Base-by-base conservation (phyloP, 345 rosid genomes). In the Chamaenerion angustifolium region DNA sequence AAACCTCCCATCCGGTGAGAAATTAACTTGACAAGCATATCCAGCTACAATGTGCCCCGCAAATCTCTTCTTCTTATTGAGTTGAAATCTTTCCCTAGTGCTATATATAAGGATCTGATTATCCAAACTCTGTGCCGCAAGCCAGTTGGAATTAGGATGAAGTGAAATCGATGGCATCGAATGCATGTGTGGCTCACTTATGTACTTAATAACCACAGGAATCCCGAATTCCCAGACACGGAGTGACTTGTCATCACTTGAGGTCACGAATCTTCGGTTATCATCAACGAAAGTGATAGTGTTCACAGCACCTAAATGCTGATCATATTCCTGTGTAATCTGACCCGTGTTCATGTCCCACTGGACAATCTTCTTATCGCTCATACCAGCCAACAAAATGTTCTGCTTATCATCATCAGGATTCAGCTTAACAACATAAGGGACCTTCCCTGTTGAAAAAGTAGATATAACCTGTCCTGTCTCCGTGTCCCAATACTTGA, bases 181-280 rank as follows among this genome's bases (percentile, higher is more conserved):
- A 62, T 92, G 98, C 98, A 92, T 87, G 55, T 92, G 98, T 35
- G 98, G 98, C 73, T 92, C 96, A 57, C 98, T 92, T 12, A 92
- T 87, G 67, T 92, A 92, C 80, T 92, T 92, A 45, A 92, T 80
- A 54, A 92, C 98, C 64, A 87, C 98, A 4, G 98, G 98, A 49
- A 92, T 87, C 56, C 98, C 96, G 31, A 80, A 92, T 59, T 92
- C 98, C 98, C 98, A 92, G 10, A 92, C 95, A 25, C 98, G 93
- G 45, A 92, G 96, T 31, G 96, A 87, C 45, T 92, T 92, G 71
- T 92, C 98, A 72, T 92, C 98, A 18, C 98, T 92, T 0, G 98
- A 92, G 2, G 98, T 87, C 11, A 92, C 95, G 51, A 92, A 92
- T 58, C 98, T 84, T 72, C 98, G 68, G 61, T 87, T 92, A 45